A percentile compares a stretch with the other conserved stretches of the same genome.
Conservation (phyloP, 2,329 filamentous ascomycete species). For the Blastomyces silverae region DNA sequence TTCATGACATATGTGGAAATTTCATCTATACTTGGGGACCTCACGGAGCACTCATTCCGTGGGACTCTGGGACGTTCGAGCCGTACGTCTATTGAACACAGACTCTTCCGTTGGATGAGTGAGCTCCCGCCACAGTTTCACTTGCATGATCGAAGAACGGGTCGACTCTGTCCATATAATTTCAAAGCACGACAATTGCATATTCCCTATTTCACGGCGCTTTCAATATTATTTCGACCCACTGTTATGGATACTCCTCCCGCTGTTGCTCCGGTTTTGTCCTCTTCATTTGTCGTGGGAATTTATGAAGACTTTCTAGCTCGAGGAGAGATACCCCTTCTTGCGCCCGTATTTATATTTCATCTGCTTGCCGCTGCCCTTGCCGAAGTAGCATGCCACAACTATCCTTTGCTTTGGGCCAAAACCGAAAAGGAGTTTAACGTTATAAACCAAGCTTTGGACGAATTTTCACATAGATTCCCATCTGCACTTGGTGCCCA, state of each 20-base stretch:
- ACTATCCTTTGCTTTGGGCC: conserved; percentile 17
- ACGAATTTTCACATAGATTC: conserved; percentile 20
- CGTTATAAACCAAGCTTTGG: conserved; percentile 17
- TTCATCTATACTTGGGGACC: conserved; percentile 20
- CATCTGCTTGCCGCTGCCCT: conserved; percentile 21
- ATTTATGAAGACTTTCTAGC: conserved; percentile 22
- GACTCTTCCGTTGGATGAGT: conserved; percentile 32
- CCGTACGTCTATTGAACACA: conserved; percentile 28
- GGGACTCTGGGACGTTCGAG: conserved; percentile 27
- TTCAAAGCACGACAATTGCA: conserved; percentile 20
- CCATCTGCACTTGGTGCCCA: conserved; percentile 20
- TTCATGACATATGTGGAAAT: conserved; percentile 22
- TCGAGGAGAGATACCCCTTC: conserved; percentile 19
- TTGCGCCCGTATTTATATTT: conserved; percentile 21
- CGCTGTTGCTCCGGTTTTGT: conserved; percentile 17
- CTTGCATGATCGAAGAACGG: conserved; percentile 16
- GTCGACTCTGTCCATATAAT: conserved; percentile 17
- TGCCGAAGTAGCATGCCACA: conserved; percentile 20
- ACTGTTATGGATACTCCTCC: conserved; percentile 17
- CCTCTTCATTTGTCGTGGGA: conserved; percentile 20
- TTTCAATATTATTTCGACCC: conserved; percentile 20
- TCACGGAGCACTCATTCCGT: conserved; percentile 23
- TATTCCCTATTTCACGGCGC: conserved; percentile 19
- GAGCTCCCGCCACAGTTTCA: conserved; percentile 16
- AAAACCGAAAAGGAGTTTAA: conserved; percentile 18